phyloP scores from a whole-genome alignment of 257 asterid genomes.

The Lycium barbarum region DNA sequence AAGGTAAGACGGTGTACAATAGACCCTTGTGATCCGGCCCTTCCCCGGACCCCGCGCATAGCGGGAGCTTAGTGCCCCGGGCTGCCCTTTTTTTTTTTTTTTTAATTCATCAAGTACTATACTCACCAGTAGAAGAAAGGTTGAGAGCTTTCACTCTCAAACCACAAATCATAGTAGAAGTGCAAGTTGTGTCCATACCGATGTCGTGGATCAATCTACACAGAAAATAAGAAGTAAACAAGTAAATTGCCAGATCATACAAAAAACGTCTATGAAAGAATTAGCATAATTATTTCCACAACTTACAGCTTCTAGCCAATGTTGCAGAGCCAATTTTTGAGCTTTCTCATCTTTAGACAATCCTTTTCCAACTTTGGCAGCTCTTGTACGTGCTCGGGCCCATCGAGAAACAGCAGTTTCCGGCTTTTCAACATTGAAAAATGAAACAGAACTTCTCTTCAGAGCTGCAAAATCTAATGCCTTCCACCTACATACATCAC shows the following conservation, averaged over 20 bases:
- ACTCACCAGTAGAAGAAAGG: slow-evolving; percentile 97
- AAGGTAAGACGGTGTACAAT: no score
- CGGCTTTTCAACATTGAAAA: slow-evolving; percentile 76
- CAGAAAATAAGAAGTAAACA: background rate
- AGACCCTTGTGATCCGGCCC: no score
- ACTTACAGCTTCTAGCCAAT: slow-evolving; percentile 99
- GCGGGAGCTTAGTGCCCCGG: no score
- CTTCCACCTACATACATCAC: slow-evolving; percentile 74
- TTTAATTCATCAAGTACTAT: slow-evolving; percentile 32
- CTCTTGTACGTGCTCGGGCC: slow-evolving; percentile 96
- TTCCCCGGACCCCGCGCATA: no score
- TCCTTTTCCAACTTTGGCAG: slow-evolving; percentile 98
- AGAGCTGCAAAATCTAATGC: slow-evolving; percentile 89
- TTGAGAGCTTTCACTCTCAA: slow-evolving; percentile 78
- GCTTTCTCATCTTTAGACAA: slow-evolving; percentile 95
- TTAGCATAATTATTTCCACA: background rate
- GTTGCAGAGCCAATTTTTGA: slow-evolving; percentile 84
- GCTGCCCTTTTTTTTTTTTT: no score
- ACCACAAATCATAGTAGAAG: slow-evolving; percentile 89
- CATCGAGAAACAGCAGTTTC: slow-evolving; percentile 89
- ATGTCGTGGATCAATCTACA: slow-evolving; percentile 97
- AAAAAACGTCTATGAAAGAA: background rate
- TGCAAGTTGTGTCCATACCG: slow-evolving; percentile 95
- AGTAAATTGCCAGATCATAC: background rate
- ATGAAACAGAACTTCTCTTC: slow-evolving; percentile 81